Evolutionary conservation across 2,329 filamentous ascomycete species (phyloP), one percentile per base, ranked within the genome.

Genomic region (Fonsecaea multimorphosa): DNA sequence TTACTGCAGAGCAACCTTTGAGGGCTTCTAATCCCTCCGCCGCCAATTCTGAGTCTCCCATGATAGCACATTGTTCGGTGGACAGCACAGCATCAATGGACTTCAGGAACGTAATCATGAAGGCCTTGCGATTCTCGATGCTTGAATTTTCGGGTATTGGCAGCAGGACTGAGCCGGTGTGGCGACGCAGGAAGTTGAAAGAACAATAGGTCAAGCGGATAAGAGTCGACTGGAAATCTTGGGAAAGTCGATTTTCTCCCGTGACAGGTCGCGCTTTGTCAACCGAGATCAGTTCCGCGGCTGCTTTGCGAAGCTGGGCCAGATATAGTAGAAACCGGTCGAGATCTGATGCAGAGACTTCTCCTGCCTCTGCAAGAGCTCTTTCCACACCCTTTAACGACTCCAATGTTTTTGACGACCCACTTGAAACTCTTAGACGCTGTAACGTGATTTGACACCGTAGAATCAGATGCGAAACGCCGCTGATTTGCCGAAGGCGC

Each of bases 1-100:
- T 51, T 40, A 68, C 62, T 27, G 19, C 40, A 3, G 66, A 62
- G 63, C 68, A 72, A 22, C 64, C 64, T 61, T 57, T 46, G n/a
- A 74, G 61, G 16, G 64, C 65, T 24, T 58, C 53, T 5, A 64
- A 61, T 29, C 68, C 55, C 8, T 16, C 22, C 6, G 14, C 24
- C 16, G 11, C 22, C 53, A 59, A 14, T 22, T 58, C 60, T 27
- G 67, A 38, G 27, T 46, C 22, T 52, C 46, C 46, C 22, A 49
- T 52, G 22, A 58, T 19, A 16, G 51, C n/a, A 34, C 40, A 64
- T 34, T 53, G 65, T 31, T 70, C 68, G 9, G 57, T 49, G 12
- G 40, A 29, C 22, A 68, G 29, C 9, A 68, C 40, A 38, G 58
- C 58, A 24, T 67, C 68, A 16, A 66, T 51, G 12, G 46, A 67